phyloP scores from a whole-genome alignment of 225 moss, liverwort and hornwort genomes.

The Antitrichia curtipendula region DNA sequence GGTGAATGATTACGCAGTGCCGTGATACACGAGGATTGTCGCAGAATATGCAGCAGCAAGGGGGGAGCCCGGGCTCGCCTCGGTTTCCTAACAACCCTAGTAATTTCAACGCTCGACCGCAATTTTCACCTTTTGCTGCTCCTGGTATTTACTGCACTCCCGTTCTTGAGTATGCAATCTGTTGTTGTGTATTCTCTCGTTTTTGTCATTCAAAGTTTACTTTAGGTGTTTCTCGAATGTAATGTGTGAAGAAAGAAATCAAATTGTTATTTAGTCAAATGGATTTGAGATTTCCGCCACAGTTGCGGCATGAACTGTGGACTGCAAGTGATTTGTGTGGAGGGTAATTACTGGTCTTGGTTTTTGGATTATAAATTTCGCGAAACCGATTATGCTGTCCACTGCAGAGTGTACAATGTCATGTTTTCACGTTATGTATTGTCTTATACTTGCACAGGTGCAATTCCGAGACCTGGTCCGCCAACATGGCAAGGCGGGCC shows the following conservation, averaged over 20 bases:
- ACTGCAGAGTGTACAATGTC: background rate
- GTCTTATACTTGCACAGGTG: background rate
- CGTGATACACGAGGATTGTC: background rate
- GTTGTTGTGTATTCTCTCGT: background rate
- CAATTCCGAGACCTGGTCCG: constrained; percentile 25
- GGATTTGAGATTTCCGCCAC: background rate
- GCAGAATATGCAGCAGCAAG: constrained; percentile 39
- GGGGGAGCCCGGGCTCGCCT: constrained; percentile 37
- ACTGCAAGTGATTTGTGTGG: background rate
- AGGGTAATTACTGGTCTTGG: background rate
- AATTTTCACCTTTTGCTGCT: constrained; percentile 23
- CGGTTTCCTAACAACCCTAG: constrained; percentile 28
- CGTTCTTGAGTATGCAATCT: background rate
- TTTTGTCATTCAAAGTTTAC: background rate
- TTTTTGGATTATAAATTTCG: background rate
- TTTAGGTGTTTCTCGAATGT: background rate
- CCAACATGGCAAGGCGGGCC: constrained; percentile 42
- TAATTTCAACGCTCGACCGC: constrained; percentile 13
- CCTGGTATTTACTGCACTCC: constrained; percentile 6
- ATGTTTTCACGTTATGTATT: background rate
- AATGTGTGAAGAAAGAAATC: background rate
- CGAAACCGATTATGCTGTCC: background rate
- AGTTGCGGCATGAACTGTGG: background rate
- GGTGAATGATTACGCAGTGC: background rate
- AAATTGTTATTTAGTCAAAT: background rate